A percentile compares a stretch with the other conserved stretches of the same genome.
Conservation (phyloP, 2,329 filamentous ascomycete species). For the Calonectria henricotiae region DNA sequence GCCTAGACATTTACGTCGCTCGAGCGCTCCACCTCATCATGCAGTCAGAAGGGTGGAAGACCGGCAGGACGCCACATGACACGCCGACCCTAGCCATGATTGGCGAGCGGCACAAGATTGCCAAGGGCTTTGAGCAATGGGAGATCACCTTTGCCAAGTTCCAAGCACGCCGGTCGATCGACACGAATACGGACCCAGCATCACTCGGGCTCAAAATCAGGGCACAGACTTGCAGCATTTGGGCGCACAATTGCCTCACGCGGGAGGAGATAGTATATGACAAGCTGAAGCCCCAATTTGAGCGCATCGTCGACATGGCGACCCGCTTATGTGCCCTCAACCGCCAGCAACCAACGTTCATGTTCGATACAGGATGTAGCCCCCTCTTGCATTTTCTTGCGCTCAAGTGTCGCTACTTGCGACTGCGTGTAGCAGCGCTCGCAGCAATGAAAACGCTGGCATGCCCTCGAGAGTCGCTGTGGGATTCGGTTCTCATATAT, state of each 20-base stretch:
- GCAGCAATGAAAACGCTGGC: constrained; percentile 54
- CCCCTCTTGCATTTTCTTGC: constrained; percentile 60
- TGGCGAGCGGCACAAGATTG: constrained; percentile 47
- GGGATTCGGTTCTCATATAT: constrained; percentile 57
- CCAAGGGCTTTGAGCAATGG: constrained; percentile 53
- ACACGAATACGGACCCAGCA: constrained; percentile 23
- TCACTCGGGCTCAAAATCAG: constrained; percentile 53
- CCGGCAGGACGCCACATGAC: constrained; percentile 37
- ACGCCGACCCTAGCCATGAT: constrained; percentile 41
- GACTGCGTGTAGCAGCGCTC: constrained; percentile 57
- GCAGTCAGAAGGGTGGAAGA: constrained; percentile 51
- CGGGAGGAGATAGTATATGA: constrained; percentile 58
- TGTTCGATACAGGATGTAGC: constrained; percentile 61
- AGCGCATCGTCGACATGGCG: constrained; percentile 53
- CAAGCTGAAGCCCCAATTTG: constrained; percentile 52
- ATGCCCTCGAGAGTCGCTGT: constrained; percentile 57
- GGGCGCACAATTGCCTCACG: constrained; percentile 54
- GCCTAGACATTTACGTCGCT: constrained; percentile 52
- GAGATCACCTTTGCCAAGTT: constrained; percentile 49
- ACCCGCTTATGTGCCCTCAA: constrained; percentile 24
- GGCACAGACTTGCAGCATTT: constrained; percentile 55
- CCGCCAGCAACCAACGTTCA: constrained; percentile 55
- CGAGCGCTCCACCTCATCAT: constrained; percentile 55
- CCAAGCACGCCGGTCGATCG: constrained; percentile 13
- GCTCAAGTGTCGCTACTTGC: constrained; percentile 60